phyloP scores from a whole-genome alignment of 768 basidiomycete species.

The Leccinum arenicola region DNA sequence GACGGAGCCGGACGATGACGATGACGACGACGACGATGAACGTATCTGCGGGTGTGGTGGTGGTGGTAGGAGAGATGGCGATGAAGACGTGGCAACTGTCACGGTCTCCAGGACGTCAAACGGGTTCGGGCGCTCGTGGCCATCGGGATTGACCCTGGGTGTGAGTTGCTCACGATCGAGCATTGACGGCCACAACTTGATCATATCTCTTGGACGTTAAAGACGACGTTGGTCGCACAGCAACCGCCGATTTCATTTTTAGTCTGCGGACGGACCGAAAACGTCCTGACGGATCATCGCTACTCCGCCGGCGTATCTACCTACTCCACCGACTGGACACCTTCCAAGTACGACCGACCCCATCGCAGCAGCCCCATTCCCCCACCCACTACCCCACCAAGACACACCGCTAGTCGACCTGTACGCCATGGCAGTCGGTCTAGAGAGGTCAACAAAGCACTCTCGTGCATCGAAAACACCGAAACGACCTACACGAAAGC shows the following conservation, averaged over 20 bases:
- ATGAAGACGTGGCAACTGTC: slow-evolving; percentile 21
- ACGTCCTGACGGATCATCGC: slow-evolving; percentile 8
- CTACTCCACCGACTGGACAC: slow-evolving; percentile 13
- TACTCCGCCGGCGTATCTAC: slow-evolving; percentile 6
- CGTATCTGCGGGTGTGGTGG: slow-evolving; percentile 7
- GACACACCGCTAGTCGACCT: slow-evolving; percentile 43
- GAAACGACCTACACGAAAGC: slow-evolving; percentile 44
- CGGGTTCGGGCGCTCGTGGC: slow-evolving; percentile 53
- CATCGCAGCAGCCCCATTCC: slow-evolving; percentile 48
- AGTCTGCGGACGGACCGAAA: slow-evolving; percentile 13
- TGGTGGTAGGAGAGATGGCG: slow-evolving; percentile 15
- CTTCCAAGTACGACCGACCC: slow-evolving; percentile 32
- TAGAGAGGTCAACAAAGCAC: slow-evolving; percentile 24
- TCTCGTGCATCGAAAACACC: neutral
- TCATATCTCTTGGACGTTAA: slow-evolving; percentile 42
- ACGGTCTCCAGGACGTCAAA: slow-evolving; percentile 49
- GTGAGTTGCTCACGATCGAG: slow-evolving; percentile 52
- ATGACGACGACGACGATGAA: slow-evolving; percentile 12
- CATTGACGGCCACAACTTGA: slow-evolving; percentile 64
- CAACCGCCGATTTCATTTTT: slow-evolving; percentile 10
- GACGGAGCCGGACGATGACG: slow-evolving; percentile 15
- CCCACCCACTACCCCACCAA: slow-evolving; percentile 60
- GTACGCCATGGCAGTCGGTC: slow-evolving; percentile 58
- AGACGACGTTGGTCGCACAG: slow-evolving; percentile 8
- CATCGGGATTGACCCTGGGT: slow-evolving; percentile 46